These are phyloP conservation scores for Claviceps capensis DNA, from an alignment of 2,329 filamentous ascomycete genomes.

Conservation along the genomic window DNA sequence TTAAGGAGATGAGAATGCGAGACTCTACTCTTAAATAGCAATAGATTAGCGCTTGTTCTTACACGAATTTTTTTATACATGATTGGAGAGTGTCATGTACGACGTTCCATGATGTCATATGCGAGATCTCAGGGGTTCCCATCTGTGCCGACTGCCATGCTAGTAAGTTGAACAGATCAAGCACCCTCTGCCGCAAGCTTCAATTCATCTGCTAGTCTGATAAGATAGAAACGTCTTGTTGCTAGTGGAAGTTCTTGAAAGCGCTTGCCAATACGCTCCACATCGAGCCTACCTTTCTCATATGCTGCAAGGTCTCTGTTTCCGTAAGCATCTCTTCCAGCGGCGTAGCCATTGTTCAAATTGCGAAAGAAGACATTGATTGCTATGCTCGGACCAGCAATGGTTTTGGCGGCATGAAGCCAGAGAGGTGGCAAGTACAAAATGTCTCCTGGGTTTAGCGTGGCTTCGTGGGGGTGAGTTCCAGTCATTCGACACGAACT, in stretches of 20 bases:
- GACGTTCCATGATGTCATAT: no score
- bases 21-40: no score
- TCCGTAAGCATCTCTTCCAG: slow-evolving; percentile 73
- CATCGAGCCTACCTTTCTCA: slow-evolving; percentile 63
- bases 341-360: slow-evolving; percentile 52
- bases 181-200: slow-evolving; percentile 10
- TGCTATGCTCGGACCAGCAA: slow-evolving; percentile 49
- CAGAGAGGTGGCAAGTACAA: slow-evolving; percentile 74
- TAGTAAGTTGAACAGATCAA: slow-evolving; percentile 10
- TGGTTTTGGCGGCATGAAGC: slow-evolving; percentile 61
- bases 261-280: slow-evolving; percentile 49
- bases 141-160: no score
- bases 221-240: slow-evolving; percentile 61
- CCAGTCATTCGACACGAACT: slow-evolving; percentile 23
- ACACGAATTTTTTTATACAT: no score
- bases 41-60: no score
- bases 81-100: no score
- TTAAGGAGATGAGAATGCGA: no score
- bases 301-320: slow-evolving; percentile 77
- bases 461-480: slow-evolving; percentile 53
- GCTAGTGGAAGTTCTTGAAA: slow-evolving; percentile 54
- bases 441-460: slow-evolving; percentile 57
- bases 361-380: slow-evolving; percentile 86
- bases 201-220: slow-evolving; percentile 58
- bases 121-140: no score